phyloP scores from a whole-genome alignment of 2,329 filamentous ascomycete species.

The Orbilia ellipsospora region DNA sequence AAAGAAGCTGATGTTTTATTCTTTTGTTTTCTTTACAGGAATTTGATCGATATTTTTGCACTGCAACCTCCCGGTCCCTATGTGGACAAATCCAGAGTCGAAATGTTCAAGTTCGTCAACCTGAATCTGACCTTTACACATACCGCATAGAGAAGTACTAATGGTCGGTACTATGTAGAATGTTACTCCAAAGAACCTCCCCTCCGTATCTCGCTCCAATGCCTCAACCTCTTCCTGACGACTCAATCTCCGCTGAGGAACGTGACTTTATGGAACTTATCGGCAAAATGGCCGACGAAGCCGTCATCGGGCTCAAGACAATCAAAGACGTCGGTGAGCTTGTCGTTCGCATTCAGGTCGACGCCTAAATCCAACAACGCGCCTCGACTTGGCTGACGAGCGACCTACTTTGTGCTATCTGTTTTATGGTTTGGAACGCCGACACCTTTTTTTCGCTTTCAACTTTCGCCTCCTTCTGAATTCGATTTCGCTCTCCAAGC shows the following conservation, averaged over 20 bases:
- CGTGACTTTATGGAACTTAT: conserved; percentile 53
- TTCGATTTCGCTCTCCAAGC: conserved; percentile 24
- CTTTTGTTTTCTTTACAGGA: conserved; percentile 21
- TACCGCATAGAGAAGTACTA: conserved; percentile 1
- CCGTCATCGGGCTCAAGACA: conserved; percentile 51
- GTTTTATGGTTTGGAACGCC: conserved; percentile 10
- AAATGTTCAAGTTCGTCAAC: conserved; percentile 53
- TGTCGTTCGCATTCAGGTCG: conserved; percentile 52
- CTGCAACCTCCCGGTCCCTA: conserved; percentile 43
- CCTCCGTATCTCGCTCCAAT: conserved; percentile 50
- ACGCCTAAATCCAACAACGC: conserved; percentile 26
- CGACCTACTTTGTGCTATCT: conserved; percentile 33
- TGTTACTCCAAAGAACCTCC: conserved; percentile 49
- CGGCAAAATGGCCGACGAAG: conserved; percentile 55
- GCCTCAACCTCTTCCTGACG: conserved; percentile 51
- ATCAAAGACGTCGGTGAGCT: conserved; percentile 54
- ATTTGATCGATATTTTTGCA: conserved; percentile 54
- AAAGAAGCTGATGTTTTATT: not conserved
- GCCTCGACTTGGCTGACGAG: conserved; percentile 20
- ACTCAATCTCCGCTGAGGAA: conserved; percentile 54
- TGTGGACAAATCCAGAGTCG: conserved; percentile 50
- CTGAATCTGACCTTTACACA: not conserved
- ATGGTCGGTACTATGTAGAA: conserved; percentile 24
- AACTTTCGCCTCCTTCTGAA: conserved; percentile 20
- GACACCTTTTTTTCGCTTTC: conserved; percentile 21